These are phyloP conservation scores for Pichia exigua DNA, from an alignment of 805 yeast species.

Conservation along the genomic window DNA sequence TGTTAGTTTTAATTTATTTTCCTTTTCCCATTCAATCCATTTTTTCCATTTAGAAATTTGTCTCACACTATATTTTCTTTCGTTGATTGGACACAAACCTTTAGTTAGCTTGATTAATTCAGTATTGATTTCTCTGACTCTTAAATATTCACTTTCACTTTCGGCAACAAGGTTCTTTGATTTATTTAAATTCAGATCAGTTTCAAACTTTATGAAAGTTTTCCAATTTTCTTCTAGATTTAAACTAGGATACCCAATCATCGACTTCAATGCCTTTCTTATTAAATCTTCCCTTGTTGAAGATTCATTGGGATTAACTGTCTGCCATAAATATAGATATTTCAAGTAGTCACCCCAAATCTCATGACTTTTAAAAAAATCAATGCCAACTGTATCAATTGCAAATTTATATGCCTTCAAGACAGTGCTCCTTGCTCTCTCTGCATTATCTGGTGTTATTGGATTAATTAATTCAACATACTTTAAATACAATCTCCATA, in stretches of 20 bases:
- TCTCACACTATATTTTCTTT: constrained; percentile 18
- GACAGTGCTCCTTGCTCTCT: constrained; percentile 64
- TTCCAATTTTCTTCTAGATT: constrained; percentile 76
- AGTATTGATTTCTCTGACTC: constrained; percentile 66
- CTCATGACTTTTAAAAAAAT: constrained; percentile 51
- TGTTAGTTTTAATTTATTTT: constrained; percentile 54
- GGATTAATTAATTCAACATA: constrained; percentile 68
- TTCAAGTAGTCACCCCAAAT: constrained; percentile 82
- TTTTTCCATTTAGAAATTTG: constrained; percentile 55
- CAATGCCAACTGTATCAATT: constrained; percentile 68
- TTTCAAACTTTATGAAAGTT: constrained; percentile 77
- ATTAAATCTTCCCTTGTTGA: constrained; percentile 73
- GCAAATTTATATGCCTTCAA: constrained; percentile 82
- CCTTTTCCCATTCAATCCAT: constrained; percentile 77
- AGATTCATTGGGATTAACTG: constrained; percentile 74
- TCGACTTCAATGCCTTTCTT: constrained; percentile 62
- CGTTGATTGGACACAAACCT: constrained; percentile 12
- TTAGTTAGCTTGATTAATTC: constrained; percentile 57
- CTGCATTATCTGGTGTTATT: constrained; percentile 55
- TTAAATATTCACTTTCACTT: constrained; percentile 77
- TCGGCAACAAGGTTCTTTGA: constrained; percentile 84
- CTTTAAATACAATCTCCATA: constrained; percentile 72
- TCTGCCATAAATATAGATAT: constrained; percentile 71
- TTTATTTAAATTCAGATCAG: constrained; percentile 55
- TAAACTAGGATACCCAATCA: constrained; percentile 67